Base-by-base conservation (phyloP, 164 flowering plant genomes). In the Annona squamosa region DNA sequence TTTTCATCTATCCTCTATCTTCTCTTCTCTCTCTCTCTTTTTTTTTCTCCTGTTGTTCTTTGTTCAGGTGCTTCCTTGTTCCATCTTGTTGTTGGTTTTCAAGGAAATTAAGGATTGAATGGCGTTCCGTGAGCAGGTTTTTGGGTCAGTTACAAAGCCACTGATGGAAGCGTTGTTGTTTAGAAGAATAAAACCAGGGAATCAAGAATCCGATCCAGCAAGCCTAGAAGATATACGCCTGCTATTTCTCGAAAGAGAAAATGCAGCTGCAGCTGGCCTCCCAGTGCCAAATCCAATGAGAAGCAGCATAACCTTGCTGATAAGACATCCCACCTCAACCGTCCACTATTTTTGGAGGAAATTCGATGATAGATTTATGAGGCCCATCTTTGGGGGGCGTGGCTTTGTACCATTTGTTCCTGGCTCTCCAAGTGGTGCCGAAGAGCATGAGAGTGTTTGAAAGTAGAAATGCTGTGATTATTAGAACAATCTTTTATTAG, bases 281-380 rank as follows among this genome's bases (percentile, higher is more conserved):
- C 72, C 57, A 48, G 65, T 63, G 37, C 47, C 44, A 63, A 70
- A 12, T 0, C 82, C 74, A 1, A 82, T 41, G 64, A 63, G 80
- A 46, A 75, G 84, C 57, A 85, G 85, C 75, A 71, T 92, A 12
- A 79, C 90, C 56, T 67, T 86, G 79, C 81, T 92, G 2, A 77
- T 92, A 46, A 83, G 77, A 17, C 48, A 84, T 44, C 93, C 98
- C 5, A 79, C 89, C 19, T 79, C 82, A 48, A 87, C 94, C 7
- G 91, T 85, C 44, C 98, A 93, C 75, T 79, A 86, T 79, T 85
- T 80, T n/a, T 91, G 94, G 97, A 87, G 94, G 77, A 87, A 85
- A 75, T 90, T 91, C 56, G 97, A 91, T 80, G 86, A 90, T 72
- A 81, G 73, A 47, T 90, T 76, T 82, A 91, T 91, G 97, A 86